These are phyloP conservation scores for Aphanomyces cochlioides DNA, from an alignment of 352 stramenopile species.

Conservation along the genomic window DNA sequence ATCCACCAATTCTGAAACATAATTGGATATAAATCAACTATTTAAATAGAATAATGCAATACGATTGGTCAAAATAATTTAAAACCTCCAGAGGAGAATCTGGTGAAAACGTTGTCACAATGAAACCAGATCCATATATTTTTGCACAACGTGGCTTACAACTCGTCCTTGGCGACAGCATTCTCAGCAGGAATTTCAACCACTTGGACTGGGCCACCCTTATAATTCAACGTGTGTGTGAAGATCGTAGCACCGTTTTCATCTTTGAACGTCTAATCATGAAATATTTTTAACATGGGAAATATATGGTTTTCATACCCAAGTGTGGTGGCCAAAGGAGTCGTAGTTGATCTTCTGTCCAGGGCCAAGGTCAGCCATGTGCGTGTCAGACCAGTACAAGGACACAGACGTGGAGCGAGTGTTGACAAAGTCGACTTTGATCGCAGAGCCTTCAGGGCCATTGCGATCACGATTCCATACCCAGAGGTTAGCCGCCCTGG, in stretches of 20 bases:
- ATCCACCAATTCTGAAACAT: too few species aligned
- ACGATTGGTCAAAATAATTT: too few species aligned
- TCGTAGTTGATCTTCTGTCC: slow-evolving; percentile 11
- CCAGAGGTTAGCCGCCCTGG: slow-evolving; percentile 76
- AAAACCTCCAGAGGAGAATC: too few species aligned
- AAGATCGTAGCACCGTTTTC: slow-evolving; percentile 5
- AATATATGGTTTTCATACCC: background rate
- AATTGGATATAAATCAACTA: too few species aligned
- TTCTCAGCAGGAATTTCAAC: background rate
- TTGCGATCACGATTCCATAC: slow-evolving; percentile 64
- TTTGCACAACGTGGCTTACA: background rate
- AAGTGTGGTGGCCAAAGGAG: slow-evolving; percentile 16
- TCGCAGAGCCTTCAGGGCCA: slow-evolving; percentile 36
- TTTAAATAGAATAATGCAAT: too few species aligned
- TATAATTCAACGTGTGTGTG: slow-evolving; percentile 19
- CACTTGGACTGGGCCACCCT: slow-evolving; percentile 2
- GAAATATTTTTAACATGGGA: background rate
- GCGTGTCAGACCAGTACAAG: slow-evolving; percentile 52
- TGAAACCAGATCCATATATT: too few species aligned
- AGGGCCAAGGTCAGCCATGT: background rate
- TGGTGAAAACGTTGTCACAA: too few species aligned
- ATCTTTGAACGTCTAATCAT: slow-evolving; percentile 29
- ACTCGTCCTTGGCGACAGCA: slow-evolving; percentile 13
- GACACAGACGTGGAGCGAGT: slow-evolving; percentile 46
- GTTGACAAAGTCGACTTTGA: slow-evolving; percentile 70